Evolutionary conservation across 441 rosid genomes (phyloP).

Genomic region (Adansonia rubrostipa): DNA sequence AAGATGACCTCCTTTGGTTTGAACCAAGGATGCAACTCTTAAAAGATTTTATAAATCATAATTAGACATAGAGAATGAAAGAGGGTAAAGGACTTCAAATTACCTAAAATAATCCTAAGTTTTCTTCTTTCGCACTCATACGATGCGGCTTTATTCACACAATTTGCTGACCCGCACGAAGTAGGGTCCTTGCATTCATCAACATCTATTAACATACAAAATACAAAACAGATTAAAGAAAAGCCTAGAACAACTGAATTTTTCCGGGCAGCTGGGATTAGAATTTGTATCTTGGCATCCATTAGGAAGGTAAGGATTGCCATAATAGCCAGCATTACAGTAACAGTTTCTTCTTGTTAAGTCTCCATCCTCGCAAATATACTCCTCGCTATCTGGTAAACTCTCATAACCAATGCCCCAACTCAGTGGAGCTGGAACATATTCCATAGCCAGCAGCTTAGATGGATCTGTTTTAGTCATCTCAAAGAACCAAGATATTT

Average conservation of each 20-base stretch:
- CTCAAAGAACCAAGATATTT: slow-evolving; percentile 16
- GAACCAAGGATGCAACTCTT: too few relatives aligned
- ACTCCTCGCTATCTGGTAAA: not conserved
- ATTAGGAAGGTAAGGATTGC: slow-evolving; percentile 35
- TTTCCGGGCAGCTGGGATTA: not conserved
- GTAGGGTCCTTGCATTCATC: slow-evolving; percentile 22
- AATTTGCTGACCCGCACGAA: not conserved
- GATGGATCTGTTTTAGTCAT: not conserved
- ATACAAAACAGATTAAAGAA: not conserved
- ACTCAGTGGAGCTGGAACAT: slow-evolving; percentile 15
- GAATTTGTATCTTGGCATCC: slow-evolving; percentile 35
- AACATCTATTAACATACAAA: slow-evolving; percentile 16
- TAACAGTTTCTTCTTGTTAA: not conserved
- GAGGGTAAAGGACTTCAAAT: not conserved
- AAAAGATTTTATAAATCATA: too few relatives aligned
- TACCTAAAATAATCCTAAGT: not conserved
- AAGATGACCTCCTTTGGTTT: too few relatives aligned
- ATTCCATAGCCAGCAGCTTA: not conserved
- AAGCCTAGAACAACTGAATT: not conserved
- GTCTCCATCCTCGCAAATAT: not conserved
- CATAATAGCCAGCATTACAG: slow-evolving; percentile 16
- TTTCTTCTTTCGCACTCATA: slow-evolving; percentile 4
- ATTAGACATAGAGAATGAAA: too few relatives aligned
- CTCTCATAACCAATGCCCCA: not conserved
- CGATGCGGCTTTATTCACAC: slow-evolving; percentile 19